Conservation (phyloP, 805 yeast species). For the Monosporozyma aerobia region DNA sequence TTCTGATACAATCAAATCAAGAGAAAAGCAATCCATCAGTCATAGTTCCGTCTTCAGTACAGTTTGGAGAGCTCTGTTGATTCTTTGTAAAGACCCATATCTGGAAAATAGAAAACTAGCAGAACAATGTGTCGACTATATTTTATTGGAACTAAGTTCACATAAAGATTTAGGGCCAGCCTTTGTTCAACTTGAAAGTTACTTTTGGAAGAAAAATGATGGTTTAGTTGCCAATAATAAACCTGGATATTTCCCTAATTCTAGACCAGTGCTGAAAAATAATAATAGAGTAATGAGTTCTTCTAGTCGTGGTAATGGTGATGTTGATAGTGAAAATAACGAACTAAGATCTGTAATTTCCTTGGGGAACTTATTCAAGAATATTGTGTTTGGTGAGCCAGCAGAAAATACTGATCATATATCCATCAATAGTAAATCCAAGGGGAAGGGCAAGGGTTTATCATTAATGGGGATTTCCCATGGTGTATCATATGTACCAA, state of each 20-base stretch:
- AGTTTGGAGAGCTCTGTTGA: conserved; percentile 76
- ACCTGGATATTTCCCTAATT: background rate
- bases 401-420: conserved; percentile 4
- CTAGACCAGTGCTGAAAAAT: background rate
- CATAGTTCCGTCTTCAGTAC: conserved; percentile 81
- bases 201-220: conserved; percentile 42
- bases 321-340: background rate
- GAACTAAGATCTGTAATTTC: conserved; percentile 10
- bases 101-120: conserved; percentile 68
- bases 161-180: conserved; percentile 53
- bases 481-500: conserved; percentile 44
- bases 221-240: conserved; percentile 8
- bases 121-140: conserved; percentile 63
- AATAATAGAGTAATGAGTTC: background rate
- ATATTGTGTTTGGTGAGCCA: conserved; percentile 20
- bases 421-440: conserved; percentile 18
- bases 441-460: conserved; percentile 15
- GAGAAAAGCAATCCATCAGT: conserved; percentile 59
- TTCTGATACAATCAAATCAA: conserved; percentile 14
- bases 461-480: conserved; percentile 24
- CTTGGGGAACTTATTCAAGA: conserved; percentile 22
- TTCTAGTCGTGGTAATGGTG: background rate
- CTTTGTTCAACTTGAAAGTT: conserved; percentile 57
- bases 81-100: conserved; percentile 82
- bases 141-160: conserved; percentile 45